phyloP scores from a whole-genome alignment of 805 yeast genomes.

The Cyberlindnera subsufficiens region DNA sequence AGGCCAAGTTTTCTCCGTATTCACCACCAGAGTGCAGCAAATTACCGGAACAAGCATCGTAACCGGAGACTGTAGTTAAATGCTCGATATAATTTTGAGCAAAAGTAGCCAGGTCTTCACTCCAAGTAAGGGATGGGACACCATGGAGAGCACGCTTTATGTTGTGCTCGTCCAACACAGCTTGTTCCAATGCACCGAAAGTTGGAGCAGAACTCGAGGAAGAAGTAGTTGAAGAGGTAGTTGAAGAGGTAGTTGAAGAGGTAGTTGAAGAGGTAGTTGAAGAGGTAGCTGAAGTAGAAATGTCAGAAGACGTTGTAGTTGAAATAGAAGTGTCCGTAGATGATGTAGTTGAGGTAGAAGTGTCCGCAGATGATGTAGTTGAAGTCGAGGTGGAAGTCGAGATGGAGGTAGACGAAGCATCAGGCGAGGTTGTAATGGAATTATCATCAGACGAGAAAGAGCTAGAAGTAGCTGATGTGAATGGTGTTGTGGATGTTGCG shows the following conservation, averaged over 20 bases:
- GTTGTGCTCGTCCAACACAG: constrained; percentile 46
- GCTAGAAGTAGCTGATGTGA: constrained; percentile 1
- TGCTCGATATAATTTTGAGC: constrained; percentile 46
- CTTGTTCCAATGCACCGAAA: constrained; percentile 28
- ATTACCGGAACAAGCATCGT: constrained; percentile 54
- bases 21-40: constrained; percentile 46
- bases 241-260: constrained; percentile 14
- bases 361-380: neutral
- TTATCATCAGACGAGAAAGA: too few relatives aligned
- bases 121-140: constrained; percentile 44
- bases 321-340: constrained; percentile 9
- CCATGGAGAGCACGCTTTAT: constrained; percentile 41
- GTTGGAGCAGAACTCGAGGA: constrained; percentile 17
- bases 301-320: constrained; percentile 8
- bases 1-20: constrained; percentile 76
- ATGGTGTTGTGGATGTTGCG: constrained; percentile 4
- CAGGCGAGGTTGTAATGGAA: constrained; percentile 1
- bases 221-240: constrained; percentile 11
- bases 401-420: constrained; percentile 3
- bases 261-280: constrained; percentile 11
- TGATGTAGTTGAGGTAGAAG: constrained; percentile 2
- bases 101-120: constrained; percentile 35
- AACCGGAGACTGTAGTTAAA: constrained; percentile 25
- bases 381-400: constrained; percentile 1
- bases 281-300: constrained; percentile 9